Percentiles rank a stretch among this genome's conserved stretches.
phyloP scores from a whole-genome alignment of 192 early-diverging fungal genomes.

The Coemansia sp. region DNA sequence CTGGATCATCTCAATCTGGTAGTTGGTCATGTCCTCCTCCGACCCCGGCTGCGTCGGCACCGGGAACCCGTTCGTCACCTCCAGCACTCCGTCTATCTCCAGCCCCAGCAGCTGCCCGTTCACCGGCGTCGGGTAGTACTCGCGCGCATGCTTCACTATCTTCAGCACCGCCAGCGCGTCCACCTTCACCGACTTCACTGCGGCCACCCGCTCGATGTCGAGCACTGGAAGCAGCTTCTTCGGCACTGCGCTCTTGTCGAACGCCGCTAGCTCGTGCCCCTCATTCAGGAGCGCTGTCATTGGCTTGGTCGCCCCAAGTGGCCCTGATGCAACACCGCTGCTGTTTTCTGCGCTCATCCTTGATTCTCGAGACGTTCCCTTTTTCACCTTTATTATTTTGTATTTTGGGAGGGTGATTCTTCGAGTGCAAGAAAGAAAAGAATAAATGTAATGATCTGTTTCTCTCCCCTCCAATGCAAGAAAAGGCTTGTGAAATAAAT shows the following conservation, averaged over 20 bases:
- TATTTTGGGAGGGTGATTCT: conserved; percentile 49
- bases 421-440: conserved; percentile 13
- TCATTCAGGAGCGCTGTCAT: conserved; percentile 52
- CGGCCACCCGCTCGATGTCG: conserved; percentile 61
- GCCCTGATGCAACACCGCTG: conserved; percentile 3
- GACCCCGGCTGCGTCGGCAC: conserved; percentile 65
- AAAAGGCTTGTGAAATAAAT: too few species aligned
- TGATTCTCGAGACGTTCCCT: neutral
- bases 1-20: conserved; percentile 93
- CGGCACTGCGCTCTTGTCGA: conserved; percentile 41
- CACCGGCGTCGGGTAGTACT: conserved; percentile 72
- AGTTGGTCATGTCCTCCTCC: conserved; percentile 70
- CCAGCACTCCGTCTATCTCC: conserved; percentile 84
- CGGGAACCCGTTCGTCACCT: conserved; percentile 92
- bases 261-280: conserved; percentile 22
- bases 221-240: conserved; percentile 46
- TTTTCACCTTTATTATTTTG: conserved; percentile 12
- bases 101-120: conserved; percentile 95
- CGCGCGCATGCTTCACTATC: conserved; percentile 96
- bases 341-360: conserved; percentile 13
- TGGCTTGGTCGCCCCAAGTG: conserved; percentile 39
- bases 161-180: conserved; percentile 87
- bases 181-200: conserved; percentile 66
- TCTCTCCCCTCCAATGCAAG: too few species aligned
- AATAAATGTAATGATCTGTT: neutral